Evolutionary conservation across 805 yeast species (phyloP).

Genomic region (Candida namnaoensis): DNA sequence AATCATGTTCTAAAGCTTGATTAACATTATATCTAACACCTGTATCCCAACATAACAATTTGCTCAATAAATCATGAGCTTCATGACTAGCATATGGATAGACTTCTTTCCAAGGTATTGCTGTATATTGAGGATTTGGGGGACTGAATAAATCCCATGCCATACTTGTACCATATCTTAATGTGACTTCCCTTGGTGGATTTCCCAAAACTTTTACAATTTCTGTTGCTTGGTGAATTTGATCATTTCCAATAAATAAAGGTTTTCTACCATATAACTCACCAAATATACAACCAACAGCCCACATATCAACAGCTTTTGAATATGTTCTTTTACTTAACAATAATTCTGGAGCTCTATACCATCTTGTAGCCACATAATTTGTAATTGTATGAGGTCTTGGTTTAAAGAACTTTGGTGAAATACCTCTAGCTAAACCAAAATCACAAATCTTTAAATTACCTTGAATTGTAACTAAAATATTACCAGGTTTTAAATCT

Average conservation of each 20-base stretch:
- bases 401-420: slow-evolving; percentile 23
- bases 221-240: slow-evolving; percentile 60
- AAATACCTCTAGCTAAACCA: slow-evolving; percentile 81
- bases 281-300: slow-evolving; percentile 83
- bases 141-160: slow-evolving; percentile 38
- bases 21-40: slow-evolving; percentile 43
- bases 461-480: slow-evolving; percentile 69
- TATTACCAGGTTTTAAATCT: slow-evolving; percentile 88
- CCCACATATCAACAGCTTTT: slow-evolving; percentile 84
- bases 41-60: slow-evolving; percentile 60
- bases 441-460: slow-evolving; percentile 83
- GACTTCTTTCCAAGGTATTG: slow-evolving; percentile 39
- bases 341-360: slow-evolving; percentile 87
- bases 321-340: slow-evolving; percentile 50
- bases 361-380: slow-evolving; percentile 94
- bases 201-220: slow-evolving; percentile 65
- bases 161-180: slow-evolving; percentile 33
- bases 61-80: slow-evolving; percentile 45
- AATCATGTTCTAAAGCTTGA: slow-evolving; percentile 49
- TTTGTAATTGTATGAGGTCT: slow-evolving; percentile 49
- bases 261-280: slow-evolving; percentile 81
- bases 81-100: slow-evolving; percentile 53
- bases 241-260: slow-evolving; percentile 67
- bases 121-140: slow-evolving; percentile 32
- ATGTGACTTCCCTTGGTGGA: slow-evolving; percentile 44